Conservation (phyloP, 2,329 filamentous ascomycete genomes). For the Davidsoniella virescens region DNA sequence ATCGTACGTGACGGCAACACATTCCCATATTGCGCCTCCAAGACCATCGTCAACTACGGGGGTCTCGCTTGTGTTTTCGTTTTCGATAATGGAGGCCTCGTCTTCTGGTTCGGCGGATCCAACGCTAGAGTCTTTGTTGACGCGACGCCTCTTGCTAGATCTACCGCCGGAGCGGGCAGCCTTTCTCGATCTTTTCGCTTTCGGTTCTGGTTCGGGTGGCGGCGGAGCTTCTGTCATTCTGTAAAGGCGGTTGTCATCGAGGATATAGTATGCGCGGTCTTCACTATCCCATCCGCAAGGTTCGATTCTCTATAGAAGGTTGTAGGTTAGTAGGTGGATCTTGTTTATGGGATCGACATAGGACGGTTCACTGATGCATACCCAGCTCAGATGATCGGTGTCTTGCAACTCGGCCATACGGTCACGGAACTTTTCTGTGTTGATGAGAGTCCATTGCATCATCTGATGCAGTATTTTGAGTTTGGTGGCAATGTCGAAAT, state of each 20-base stretch:
- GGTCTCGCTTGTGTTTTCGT: conserved; percentile 16
- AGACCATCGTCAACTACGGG: conserved; percentile 43
- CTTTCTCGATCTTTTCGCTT: conserved; percentile 44
- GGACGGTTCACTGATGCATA: conserved; percentile 32
- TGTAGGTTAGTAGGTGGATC: background rate
- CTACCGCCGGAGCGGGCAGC: conserved; percentile 34
- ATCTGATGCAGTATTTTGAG: conserved; percentile 72
- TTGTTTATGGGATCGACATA: background rate
- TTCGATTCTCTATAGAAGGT: conserved; percentile 45
- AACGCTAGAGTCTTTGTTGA: conserved; percentile 4
- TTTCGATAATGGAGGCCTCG: conserved; percentile 18
- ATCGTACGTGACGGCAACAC: conserved; percentile 62
- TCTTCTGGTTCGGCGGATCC: conserved; percentile 22
- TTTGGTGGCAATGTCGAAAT: conserved; percentile 72
- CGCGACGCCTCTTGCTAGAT: conserved; percentile 50
- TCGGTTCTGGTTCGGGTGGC: conserved; percentile 45
- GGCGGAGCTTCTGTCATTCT: conserved; percentile 62
- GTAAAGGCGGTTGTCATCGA: conserved; percentile 90
- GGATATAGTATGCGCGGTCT: conserved; percentile 72
- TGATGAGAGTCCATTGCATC: conserved; percentile 75
- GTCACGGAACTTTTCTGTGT: conserved; percentile 73
- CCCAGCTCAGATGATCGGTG: conserved; percentile 68
- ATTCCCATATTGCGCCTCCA: conserved; percentile 76
- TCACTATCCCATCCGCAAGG: conserved; percentile 78
- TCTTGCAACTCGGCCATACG: conserved; percentile 73